Conservation (phyloP, 768 basidiomycete species). For the Stropharia rugosoannulata region DNA sequence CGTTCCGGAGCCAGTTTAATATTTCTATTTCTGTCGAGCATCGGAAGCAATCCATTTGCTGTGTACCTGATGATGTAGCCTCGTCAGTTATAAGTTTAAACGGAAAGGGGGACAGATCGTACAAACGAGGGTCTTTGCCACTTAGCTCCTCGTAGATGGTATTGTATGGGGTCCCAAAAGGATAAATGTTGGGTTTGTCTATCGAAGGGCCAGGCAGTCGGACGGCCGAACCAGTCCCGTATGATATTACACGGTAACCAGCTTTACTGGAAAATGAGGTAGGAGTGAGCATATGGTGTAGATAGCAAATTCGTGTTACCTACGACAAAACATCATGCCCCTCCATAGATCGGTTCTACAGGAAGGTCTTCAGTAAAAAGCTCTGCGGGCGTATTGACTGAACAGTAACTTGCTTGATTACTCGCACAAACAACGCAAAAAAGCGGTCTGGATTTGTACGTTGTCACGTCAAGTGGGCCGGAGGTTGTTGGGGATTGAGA, state of each 20-base stretch:
- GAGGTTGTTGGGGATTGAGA: constrained; percentile 7
- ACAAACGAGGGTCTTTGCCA: constrained; percentile 83
- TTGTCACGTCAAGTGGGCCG: constrained; percentile 2
- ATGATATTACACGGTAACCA: constrained; percentile 88
- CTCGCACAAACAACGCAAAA: constrained; percentile 99
- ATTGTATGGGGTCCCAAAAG: constrained; percentile 97
- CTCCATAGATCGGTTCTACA: constrained; percentile 97
- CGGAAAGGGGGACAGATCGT: constrained; percentile 25
- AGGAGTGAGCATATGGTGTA: constrained; percentile 2
- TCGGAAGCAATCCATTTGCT: constrained; percentile 90
- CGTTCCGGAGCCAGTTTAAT: constrained; percentile 93
- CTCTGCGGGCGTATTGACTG: background rate
- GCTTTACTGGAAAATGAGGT: constrained; percentile 65
- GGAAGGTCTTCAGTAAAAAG: constrained; percentile 8
- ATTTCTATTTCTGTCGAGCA: constrained; percentile 94
- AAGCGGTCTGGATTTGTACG: constrained; percentile 69
- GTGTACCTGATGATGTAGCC: constrained; percentile 61
- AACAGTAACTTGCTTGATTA: constrained; percentile 72
- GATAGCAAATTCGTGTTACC: constrained; percentile 30
- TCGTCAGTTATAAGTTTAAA: background rate
- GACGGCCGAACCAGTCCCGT: constrained; percentile 95
- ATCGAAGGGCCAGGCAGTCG: constrained; percentile 94
- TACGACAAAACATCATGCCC: constrained; percentile 89
- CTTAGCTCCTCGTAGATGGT: constrained; percentile 90
- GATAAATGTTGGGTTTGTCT: constrained; percentile 96